These are phyloP conservation scores for Fusarium sp. DNA, from an alignment of 2,329 filamentous ascomycete genomes.

Conservation along the genomic window DNA sequence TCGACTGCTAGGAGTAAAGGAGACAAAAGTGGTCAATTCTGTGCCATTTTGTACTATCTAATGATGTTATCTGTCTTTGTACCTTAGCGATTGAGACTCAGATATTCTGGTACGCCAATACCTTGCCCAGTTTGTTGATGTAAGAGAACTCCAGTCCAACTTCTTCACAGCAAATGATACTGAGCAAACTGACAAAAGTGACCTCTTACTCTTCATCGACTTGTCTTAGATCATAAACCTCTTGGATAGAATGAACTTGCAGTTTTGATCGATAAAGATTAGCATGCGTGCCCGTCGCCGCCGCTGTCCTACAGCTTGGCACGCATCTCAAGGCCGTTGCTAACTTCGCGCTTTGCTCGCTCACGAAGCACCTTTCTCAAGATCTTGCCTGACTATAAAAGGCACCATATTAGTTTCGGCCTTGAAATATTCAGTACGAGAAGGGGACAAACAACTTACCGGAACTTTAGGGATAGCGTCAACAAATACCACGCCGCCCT, in stretches of 20 bases:
- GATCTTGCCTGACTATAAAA: slow-evolving; percentile 72
- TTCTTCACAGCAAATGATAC: neutral
- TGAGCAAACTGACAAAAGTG: neutral
- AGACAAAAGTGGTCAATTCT: too few species aligned
- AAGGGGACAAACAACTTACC: slow-evolving; percentile 51
- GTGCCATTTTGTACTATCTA: neutral
- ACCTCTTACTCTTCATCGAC: neutral
- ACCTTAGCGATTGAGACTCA: neutral
- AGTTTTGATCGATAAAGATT: slow-evolving; percentile 20
- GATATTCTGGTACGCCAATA: neutral
- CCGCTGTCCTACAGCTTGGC: slow-evolving; percentile 47
- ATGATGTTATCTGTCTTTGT: neutral
- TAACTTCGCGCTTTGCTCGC: slow-evolving; percentile 64
- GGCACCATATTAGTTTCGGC: slow-evolving; percentile 20
- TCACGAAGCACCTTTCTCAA: slow-evolving; percentile 69
- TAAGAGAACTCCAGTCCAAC: neutral
- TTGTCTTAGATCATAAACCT: slow-evolving; percentile 3
- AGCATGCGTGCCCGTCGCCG: slow-evolving; percentile 40
- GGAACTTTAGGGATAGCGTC: slow-evolving; percentile 71
- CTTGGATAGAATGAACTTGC: neutral
- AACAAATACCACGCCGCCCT: slow-evolving; percentile 75
- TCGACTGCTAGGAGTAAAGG: neutral
- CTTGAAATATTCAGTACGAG: neutral
- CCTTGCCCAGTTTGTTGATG: neutral
- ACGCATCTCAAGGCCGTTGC: slow-evolving; percentile 50